Evolutionary conservation across 768 basidiomycete genomes (phyloP), one percentile per base, ranked within the genome.

Genomic region (Rossbeevera mucosa): DNA sequence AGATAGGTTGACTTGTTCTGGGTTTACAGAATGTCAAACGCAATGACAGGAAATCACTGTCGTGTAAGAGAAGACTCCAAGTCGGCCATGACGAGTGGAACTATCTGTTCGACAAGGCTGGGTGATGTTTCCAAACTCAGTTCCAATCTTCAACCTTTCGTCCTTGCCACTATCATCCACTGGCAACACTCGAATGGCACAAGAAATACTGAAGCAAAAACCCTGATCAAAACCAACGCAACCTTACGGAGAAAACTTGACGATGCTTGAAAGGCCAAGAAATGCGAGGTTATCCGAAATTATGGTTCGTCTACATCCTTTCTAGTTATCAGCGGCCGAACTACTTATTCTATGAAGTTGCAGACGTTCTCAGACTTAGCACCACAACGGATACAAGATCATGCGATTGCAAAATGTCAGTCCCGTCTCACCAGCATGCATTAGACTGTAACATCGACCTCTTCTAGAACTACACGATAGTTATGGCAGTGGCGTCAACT

Each of bases 91-190:
- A 36, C 5, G 8, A 18, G 33, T n/a, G 11, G 33, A 36, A 5
- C 33, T 36, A n/a, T n/a, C n/a, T n/a, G n/a, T n/a, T n/a, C 9
- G 33, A 36, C 33, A 36, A 36, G 33, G 33, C 33, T 36, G 1
- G 8, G 2, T n/a, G n/a, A 5, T 18, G n/a, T 36, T 7, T 36
- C 33, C 8, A 2, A 36, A 4, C 9, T 36, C 8, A 11, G 0
- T 4, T 36, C 33, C 3, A 2, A 36, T n/a, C n/a, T 0, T 36
- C 33, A 36, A 0, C n/a, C n/a, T 36, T 0, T 11, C n/a, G n/a
- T 1, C 2, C 33, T 36, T 4, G 33, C 33, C 9, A 2, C 18
- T 18, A 7, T 36, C n/a, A 0, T n/a, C n/a, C n/a, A n/a, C n/a
- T n/a, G n/a, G n/a, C n/a, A 36, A 36, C 33, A 36, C 33, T 36